Base-by-base conservation (phyloP, 169 alveolate genomes). In the Fabrea salina region DNA sequence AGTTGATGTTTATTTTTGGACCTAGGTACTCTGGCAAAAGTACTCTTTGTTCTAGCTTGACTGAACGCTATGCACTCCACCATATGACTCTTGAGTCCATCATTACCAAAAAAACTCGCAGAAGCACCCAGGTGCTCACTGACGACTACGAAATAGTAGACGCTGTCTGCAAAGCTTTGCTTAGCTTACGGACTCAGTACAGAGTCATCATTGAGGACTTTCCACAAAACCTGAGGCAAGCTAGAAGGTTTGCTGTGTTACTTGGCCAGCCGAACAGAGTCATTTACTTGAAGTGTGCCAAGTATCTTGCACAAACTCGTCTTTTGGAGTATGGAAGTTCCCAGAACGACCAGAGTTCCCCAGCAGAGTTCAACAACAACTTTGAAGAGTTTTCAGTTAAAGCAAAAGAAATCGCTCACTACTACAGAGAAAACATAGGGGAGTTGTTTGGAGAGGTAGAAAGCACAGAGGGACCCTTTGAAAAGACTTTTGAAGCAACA, bases 21-120 rank as follows among this genome's bases (percentile, higher is more conserved):
- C 87, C 88, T 32, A 75, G 72, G 74, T 75, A 51, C 16, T 67
- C 88, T 27, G 91, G 91, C 3, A 85, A 85, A 44, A 49, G 86
- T 11, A 57, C 86, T 27, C 27, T 85, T 8, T 79, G 84, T 19
- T 35, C 32, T 16, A 30, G 27, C n/a, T 6, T 70, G 41, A 35
- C 40, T 43, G 41, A 40, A 19, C 41, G 44, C 25, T 70, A 43
- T 49, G 27, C 41, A n/a, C 37, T 70, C 43, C 22, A 25, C 40
- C 37, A 37, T 41, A 49, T 70, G 13, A 11, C 39, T 3, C 37
- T 70, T 30, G 79, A 70, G 13, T 22, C 22, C n/a, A 5, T 70
- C 6, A 7, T 27, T 59, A 25, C 25, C 8, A 37, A 50, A 16
- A 70, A 70, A 64, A 56, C 57, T 35, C 35, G 41, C 35, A 64